Evolutionary conservation across 1,139 yeast genomes (phyloP).

Genomic region (Nakaseomyces bracarensis): DNA sequence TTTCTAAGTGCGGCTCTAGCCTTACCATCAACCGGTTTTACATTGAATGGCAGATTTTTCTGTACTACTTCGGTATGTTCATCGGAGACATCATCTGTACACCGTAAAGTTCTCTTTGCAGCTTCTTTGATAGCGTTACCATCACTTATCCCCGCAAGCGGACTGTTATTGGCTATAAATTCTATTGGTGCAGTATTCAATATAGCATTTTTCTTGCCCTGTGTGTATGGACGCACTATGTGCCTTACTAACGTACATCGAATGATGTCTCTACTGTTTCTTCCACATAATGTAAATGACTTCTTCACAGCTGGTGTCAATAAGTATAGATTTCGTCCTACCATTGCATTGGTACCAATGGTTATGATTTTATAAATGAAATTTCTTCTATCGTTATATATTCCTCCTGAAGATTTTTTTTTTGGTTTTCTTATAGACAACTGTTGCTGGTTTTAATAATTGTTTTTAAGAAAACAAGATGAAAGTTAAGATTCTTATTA

Average conservation of each 20-base stretch:
- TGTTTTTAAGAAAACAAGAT: too few species aligned
- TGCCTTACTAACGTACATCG: background rate
- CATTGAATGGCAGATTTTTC: constrained; percentile 44
- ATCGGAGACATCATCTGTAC: constrained; percentile 31
- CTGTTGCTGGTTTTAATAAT: too few species aligned
- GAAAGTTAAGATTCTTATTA: too few species aligned
- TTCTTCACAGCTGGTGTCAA: background rate
- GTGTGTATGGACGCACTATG: background rate
- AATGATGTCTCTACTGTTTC: background rate
- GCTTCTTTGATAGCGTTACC: constrained; percentile 14
- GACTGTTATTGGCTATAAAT: constrained; percentile 30
- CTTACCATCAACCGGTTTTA: constrained; percentile 35
- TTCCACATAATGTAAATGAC: background rate
- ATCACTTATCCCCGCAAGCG: constrained; percentile 6
- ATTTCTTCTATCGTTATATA: too few species aligned
- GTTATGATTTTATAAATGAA: too few species aligned
- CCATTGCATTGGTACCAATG: constrained; percentile 4
- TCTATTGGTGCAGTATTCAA: constrained; percentile 34
- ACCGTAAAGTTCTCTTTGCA: constrained; percentile 31
- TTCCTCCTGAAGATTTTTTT: too few species aligned
- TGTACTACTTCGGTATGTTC: background rate
- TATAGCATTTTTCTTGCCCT: constrained; percentile 4
- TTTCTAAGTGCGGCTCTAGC: constrained; percentile 14
- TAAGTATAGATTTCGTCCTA: constrained; percentile 3
- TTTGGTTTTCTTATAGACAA: too few species aligned